These are phyloP conservation scores for Albatrellus sp. DNA, from an alignment of 1,284 basidiomycete genomes.

Conservation along the genomic window DNA sequence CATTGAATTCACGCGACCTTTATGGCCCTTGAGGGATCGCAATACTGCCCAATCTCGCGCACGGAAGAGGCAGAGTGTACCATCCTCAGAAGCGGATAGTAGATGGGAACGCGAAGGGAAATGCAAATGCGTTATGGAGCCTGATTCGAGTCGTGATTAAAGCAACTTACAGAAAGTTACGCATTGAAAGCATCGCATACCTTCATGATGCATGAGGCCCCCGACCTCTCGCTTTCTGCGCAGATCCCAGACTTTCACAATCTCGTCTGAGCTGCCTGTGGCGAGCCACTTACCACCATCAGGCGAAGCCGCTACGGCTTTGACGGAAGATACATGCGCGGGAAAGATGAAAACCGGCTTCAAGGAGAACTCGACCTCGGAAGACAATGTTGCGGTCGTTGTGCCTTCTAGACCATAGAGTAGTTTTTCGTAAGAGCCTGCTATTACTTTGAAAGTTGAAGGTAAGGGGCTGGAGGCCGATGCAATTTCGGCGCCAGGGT, in stretches of 20 bases:
- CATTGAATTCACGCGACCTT: conserved; percentile 81
- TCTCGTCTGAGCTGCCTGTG: conserved; percentile 89
- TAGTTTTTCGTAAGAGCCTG: conserved; percentile 91
- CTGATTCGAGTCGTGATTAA: conserved; percentile 22
- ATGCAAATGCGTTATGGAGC: conserved; percentile 81
- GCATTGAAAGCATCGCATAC: conserved; percentile 29
- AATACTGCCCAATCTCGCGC: conserved; percentile 90
- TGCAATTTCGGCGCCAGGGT: neutral
- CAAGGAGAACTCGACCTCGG: conserved; percentile 29
- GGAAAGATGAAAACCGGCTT: conserved; percentile 93
- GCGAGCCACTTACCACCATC: conserved; percentile 90
- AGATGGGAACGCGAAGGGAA: conserved; percentile 88
- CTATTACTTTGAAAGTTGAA: conserved; percentile 71
- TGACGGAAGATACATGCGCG: conserved; percentile 88
- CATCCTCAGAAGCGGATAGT: conserved; percentile 83
- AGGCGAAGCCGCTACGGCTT: conserved; percentile 78
- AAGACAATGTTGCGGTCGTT: conserved; percentile 22
- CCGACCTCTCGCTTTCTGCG: conserved; percentile 86
- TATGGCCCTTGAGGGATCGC: conserved; percentile 84
- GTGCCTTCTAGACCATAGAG: conserved; percentile 83
- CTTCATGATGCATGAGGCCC: conserved; percentile 85
- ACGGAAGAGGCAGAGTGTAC: conserved; percentile 81
- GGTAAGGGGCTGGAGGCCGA: too few relatives aligned
- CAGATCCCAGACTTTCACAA: conserved; percentile 96
- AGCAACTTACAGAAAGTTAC: neutral